Percentiles rank a stretch among this genome's conserved stretches.
phyloP scores from a whole-genome alignment of 805 yeast genomes.

The Lachancea quebecensis region DNA sequence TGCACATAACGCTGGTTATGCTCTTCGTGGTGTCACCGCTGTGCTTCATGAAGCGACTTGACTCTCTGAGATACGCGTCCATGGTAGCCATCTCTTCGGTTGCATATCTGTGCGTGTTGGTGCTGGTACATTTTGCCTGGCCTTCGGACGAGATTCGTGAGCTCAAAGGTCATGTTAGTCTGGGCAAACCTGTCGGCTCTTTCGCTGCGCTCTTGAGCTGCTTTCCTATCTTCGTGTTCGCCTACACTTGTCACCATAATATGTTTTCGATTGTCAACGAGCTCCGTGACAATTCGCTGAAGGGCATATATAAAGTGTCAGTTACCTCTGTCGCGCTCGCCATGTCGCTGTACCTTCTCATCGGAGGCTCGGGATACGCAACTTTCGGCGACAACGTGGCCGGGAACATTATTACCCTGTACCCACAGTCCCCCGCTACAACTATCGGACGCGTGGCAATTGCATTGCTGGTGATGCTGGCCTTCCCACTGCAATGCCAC shows the following conservation, averaged over 20 bases:
- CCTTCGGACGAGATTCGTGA: slow-evolving; percentile 23
- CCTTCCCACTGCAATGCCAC: slow-evolving; percentile 87
- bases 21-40: slow-evolving; percentile 39
- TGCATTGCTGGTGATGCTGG: slow-evolving; percentile 68
- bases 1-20: slow-evolving; percentile 61
- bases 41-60: slow-evolving; percentile 67
- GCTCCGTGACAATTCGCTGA: slow-evolving; percentile 48
- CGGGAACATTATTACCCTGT: slow-evolving; percentile 77
- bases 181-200: slow-evolving; percentile 39
- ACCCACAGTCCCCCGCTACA: slow-evolving; percentile 56
- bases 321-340: slow-evolving; percentile 53
- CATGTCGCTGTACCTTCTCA: slow-evolving; percentile 52
- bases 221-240: slow-evolving; percentile 88
- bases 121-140: slow-evolving; percentile 56
- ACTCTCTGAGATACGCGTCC: slow-evolving; percentile 80
- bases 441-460: slow-evolving; percentile 77
- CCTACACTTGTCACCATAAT: slow-evolving; percentile 94
- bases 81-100: slow-evolving; percentile 77
- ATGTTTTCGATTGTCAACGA: slow-evolving; percentile 88
- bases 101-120: slow-evolving; percentile 65
- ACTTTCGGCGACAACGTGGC: slow-evolving; percentile 77
- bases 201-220: slow-evolving; percentile 52
- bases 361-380: slow-evolving; percentile 77
- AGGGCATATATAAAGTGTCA: slow-evolving; percentile 42
- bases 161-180: slow-evolving; percentile 43